Evolutionary conservation across 352 stramenopile species (phyloP).

Genomic region (Plasmopara viticola): DNA sequence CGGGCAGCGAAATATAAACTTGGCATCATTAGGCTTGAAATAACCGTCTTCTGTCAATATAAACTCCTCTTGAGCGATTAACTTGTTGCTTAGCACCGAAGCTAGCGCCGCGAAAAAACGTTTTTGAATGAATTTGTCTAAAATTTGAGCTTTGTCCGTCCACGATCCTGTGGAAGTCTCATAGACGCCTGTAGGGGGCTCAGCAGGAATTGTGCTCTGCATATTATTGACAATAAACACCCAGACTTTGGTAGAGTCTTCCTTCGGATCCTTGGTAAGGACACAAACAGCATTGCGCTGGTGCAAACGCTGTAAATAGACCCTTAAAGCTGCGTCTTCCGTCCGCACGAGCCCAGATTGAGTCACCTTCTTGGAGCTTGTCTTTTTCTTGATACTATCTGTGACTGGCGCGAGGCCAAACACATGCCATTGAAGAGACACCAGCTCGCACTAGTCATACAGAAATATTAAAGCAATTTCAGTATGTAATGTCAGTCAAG

Average conservation of each 20-base stretch:
- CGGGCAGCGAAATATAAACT: slow-evolving; percentile 55
- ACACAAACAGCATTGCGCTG: slow-evolving; percentile 35
- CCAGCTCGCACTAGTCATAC: slow-evolving; percentile 33
- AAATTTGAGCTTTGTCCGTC: slow-evolving; percentile 1
- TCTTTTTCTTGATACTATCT: slow-evolving; percentile 10
- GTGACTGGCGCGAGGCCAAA: slow-evolving; percentile 17
- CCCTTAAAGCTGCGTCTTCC: slow-evolving; percentile 18
- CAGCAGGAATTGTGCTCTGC: slow-evolving; percentile 19
- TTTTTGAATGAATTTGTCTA: slow-evolving; percentile 19
- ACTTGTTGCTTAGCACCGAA: slow-evolving; percentile 19
- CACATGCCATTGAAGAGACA: slow-evolving; percentile 47
- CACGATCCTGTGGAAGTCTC: slow-evolving; percentile 20
- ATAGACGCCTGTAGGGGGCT: slow-evolving; percentile 27
- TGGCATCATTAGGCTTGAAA: slow-evolving; percentile 50
- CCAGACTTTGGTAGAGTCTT: slow-evolving; percentile 26
- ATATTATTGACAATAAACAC: slow-evolving; percentile 46
- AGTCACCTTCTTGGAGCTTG: slow-evolving; percentile 6
- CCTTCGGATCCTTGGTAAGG: slow-evolving; percentile 2
- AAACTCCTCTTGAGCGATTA: slow-evolving; percentile 44
- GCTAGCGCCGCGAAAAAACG: slow-evolving; percentile 44
- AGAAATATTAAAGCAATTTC: slow-evolving; percentile 9
- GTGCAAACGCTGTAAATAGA: slow-evolving; percentile 32
- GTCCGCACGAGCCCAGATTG: slow-evolving; percentile 1
- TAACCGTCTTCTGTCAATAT: slow-evolving; percentile 18
- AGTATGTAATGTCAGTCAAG: slow-evolving; percentile 2